These are phyloP conservation scores for Antrodiella citrinella DNA, from an alignment of 768 basidiomycete species.

Conservation along the genomic window DNA sequence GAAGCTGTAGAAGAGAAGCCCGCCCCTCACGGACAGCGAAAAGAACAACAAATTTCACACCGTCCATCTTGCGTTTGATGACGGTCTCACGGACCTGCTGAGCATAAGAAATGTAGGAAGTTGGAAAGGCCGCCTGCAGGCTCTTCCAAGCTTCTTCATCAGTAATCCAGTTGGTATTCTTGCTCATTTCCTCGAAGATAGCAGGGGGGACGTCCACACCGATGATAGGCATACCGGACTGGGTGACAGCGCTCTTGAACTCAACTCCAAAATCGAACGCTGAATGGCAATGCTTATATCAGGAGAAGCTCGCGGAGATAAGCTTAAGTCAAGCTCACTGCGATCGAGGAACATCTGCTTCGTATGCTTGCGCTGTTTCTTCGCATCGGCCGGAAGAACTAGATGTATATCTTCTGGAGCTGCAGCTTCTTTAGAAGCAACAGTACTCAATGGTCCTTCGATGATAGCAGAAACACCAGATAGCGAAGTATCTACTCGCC, in stretches of 20 bases:
- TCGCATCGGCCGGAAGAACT: slow-evolving; percentile 57
- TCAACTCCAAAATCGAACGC: slow-evolving; percentile 57
- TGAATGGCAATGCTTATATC: slow-evolving; percentile 17
- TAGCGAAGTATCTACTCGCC: slow-evolving; percentile 58
- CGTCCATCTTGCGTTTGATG: slow-evolving; percentile 53
- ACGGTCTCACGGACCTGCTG: slow-evolving; percentile 61
- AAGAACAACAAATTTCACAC: slow-evolving; percentile 52
- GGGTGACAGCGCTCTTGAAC: slow-evolving; percentile 45
- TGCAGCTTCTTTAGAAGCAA: slow-evolving; percentile 28
- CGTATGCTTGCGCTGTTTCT: slow-evolving; percentile 68
- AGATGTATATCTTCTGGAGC: slow-evolving; percentile 46
- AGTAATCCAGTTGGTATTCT: slow-evolving; percentile 52
- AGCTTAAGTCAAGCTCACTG: slow-evolving; percentile 38
- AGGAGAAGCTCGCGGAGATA: no score
- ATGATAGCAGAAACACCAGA: slow-evolving; percentile 44
- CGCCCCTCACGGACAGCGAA: slow-evolving; percentile 66
- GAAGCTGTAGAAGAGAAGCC: slow-evolving; percentile 45
- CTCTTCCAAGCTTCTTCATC: slow-evolving; percentile 73
- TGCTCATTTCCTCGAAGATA: slow-evolving; percentile 57
- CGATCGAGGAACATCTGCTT: slow-evolving; percentile 64
- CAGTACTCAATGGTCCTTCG: slow-evolving; percentile 26
- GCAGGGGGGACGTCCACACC: slow-evolving; percentile 58
- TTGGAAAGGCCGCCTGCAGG: slow-evolving; percentile 46
- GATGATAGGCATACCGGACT: slow-evolving; percentile 56
- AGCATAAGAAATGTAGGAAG: slow-evolving; percentile 53